These are phyloP conservation scores for Salix exigua DNA, from an alignment of 345 rosid species.

Conservation along the genomic window DNA sequence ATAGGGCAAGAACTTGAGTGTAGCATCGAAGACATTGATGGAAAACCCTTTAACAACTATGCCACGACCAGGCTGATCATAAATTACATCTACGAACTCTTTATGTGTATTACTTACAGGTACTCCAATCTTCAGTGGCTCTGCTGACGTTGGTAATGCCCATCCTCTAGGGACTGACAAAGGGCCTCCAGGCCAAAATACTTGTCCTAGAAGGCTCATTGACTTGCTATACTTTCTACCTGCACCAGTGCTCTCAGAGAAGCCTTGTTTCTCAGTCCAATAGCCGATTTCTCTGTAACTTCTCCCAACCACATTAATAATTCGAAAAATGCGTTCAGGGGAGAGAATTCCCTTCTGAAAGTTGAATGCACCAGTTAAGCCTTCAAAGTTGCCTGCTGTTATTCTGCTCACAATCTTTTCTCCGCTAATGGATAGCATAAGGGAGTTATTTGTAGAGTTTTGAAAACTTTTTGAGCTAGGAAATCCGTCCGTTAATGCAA, in stretches of 20 bases:
- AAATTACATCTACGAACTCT: slow-evolving; percentile 17
- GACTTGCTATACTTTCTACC: slow-evolving; percentile 2
- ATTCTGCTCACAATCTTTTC: background rate
- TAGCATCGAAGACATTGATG: too few species aligned
- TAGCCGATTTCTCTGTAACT: slow-evolving; percentile 16
- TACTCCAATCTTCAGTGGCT: slow-evolving; percentile 20
- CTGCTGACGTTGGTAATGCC: slow-evolving; percentile 2
- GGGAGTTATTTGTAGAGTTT: too few species aligned
- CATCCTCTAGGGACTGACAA: slow-evolving; percentile 23
- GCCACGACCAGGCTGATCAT: background rate
- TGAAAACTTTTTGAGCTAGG: too few species aligned
- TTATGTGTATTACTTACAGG: slow-evolving; percentile 3
- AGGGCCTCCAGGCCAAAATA: slow-evolving; percentile 26
- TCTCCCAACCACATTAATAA: slow-evolving; percentile 23
- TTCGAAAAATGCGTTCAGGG: background rate
- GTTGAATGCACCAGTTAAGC: slow-evolving; percentile 20
- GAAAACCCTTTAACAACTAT: background rate
- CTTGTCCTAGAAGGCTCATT: slow-evolving; percentile 15
- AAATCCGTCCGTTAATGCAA: too few species aligned
- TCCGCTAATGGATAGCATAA: background rate
- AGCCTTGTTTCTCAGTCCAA: slow-evolving; percentile 26
- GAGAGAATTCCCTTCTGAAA: background rate
- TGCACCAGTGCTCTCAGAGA: slow-evolving; percentile 3
- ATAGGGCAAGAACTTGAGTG: slow-evolving; percentile 8
- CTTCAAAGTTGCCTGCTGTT: slow-evolving; percentile 7